Conservation (phyloP, 148 eudicot species). For the Persicaria maculosa region DNA sequence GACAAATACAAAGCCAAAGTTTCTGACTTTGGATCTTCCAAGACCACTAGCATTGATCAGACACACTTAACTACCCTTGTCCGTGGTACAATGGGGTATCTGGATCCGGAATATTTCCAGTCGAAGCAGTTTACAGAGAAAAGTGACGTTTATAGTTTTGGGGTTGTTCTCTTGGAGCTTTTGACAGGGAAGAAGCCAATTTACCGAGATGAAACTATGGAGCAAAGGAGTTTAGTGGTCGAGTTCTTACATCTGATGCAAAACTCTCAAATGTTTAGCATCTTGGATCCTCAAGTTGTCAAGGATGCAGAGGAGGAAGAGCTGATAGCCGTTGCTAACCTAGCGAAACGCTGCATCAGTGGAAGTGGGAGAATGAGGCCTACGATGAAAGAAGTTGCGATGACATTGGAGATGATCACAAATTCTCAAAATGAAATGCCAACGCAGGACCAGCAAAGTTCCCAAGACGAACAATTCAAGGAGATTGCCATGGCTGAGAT, state of each 20-base stretch:
- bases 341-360: neutral
- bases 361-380: slow-evolving; percentile 1
- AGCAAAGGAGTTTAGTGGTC: slow-evolving; percentile 17
- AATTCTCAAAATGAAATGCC: neutral
- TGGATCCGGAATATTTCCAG: too few species aligned
- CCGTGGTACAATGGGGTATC: too few species aligned
- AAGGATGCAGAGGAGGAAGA: slow-evolving; percentile 10
- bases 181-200: too few species aligned
- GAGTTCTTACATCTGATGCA: slow-evolving; percentile 16
- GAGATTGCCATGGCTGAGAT: neutral
- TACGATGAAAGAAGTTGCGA: slow-evolving; percentile 14
- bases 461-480: neutral
- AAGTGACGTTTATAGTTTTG: too few species aligned
- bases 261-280: slow-evolving; percentile 4
- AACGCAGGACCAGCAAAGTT: neutral
- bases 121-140: too few species aligned
- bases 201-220: slow-evolving; percentile 1
- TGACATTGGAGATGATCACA: neutral
- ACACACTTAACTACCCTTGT: too few species aligned
- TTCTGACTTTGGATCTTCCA: too few species aligned
- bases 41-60: too few species aligned
- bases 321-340: neutral
- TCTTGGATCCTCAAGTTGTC: slow-evolving; percentile 20
- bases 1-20: too few species aligned
- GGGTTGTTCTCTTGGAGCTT: too few species aligned